Percentiles rank a stretch among this genome's conserved stretches.
Conservation (phyloP, 306 rosid genomes). For the Sphenostylis stenocarpa region DNA sequence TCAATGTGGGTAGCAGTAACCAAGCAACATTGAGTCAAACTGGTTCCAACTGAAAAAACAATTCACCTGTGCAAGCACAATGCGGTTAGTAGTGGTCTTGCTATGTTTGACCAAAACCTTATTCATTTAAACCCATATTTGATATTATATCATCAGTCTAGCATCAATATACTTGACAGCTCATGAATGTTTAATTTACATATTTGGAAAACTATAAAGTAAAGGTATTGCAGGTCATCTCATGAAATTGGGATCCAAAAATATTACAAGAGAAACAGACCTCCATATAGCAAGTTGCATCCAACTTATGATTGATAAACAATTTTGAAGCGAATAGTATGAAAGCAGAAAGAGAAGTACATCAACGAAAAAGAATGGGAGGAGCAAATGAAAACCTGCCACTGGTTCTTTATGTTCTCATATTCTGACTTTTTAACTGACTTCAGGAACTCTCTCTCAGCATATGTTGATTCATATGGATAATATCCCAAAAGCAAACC, state of each 20-base stretch:
- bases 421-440: constrained; percentile 77
- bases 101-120: not conserved
- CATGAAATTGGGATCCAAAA: not conserved
- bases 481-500: constrained; percentile 85
- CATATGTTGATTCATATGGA: constrained; percentile 84
- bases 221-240: not conserved
- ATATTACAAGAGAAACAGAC: not conserved
- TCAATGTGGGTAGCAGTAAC: constrained; percentile 1
- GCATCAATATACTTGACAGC: constrained; percentile 15
- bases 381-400: constrained; percentile 76
- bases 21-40: not conserved
- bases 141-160: constrained; percentile 6
- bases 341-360: constrained; percentile 13
- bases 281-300: not conserved
- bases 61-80: not conserved
- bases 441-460: constrained; percentile 82
- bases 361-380: not conserved
- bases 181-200: constrained; percentile 5
- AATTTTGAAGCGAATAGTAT: constrained; percentile 1
- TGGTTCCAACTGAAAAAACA: not conserved
- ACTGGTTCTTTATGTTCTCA: constrained; percentile 81
- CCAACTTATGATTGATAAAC: constrained; percentile 9
- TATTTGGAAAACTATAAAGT: constrained; percentile 11
- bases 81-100: not conserved
- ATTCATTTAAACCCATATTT: constrained; percentile 16